A percentile compares a stretch with the other conserved stretches of the same genome.
Evolutionary conservation across 2,329 filamentous ascomycete genomes (phyloP).

Genomic region (Coniochaeta sp.): DNA sequence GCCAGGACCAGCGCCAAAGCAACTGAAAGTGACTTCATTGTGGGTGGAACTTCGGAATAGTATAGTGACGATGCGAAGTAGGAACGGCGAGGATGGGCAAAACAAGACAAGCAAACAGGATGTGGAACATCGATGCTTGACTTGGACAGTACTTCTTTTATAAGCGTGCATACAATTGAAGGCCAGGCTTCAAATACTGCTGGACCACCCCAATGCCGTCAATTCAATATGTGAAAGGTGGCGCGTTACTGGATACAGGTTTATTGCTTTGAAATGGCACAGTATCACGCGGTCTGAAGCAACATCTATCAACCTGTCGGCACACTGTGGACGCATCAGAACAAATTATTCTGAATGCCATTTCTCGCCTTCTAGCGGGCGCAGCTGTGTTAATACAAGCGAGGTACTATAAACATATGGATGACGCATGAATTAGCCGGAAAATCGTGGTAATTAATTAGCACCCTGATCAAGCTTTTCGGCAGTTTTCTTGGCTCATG

Average conservation of each 20-base stretch:
- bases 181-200: background rate
- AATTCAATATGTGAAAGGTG: background rate
- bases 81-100: background rate
- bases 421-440: background rate
- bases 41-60: background rate
- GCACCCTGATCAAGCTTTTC: background rate
- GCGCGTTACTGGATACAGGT: background rate
- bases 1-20: background rate
- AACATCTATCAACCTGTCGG: background rate
- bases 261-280: background rate
- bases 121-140: background rate
- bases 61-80: background rate
- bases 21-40: conserved; percentile 4
- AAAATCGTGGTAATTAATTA: background rate
- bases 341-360: background rate
- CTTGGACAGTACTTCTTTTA: background rate
- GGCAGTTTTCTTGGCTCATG: conserved; percentile 4
- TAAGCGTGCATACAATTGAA: background rate
- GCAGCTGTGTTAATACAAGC: background rate
- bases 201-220: background rate
- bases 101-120: background rate
- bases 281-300: background rate
- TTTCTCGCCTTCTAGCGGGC: background rate
- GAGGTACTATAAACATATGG: background rate
- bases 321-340: background rate